Evolutionary conservation across 2,329 filamentous ascomycete genomes (phyloP).

Genomic region (Aschersonia sp.): DNA sequence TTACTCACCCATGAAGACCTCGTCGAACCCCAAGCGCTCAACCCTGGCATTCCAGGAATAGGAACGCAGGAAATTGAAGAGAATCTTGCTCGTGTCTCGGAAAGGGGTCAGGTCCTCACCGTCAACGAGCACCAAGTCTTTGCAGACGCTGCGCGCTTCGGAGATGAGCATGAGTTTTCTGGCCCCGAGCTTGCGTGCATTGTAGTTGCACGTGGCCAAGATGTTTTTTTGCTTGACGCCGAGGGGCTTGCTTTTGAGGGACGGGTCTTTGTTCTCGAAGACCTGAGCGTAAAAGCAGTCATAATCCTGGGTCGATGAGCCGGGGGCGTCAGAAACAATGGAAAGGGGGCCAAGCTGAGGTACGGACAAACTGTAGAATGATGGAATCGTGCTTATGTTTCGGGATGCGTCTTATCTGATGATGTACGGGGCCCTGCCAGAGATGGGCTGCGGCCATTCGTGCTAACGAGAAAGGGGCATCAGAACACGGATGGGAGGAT

Average conservation of each 20-base stretch:
- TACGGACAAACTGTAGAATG: slow-evolving; percentile 67
- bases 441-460: no score
- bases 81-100: slow-evolving; percentile 67
- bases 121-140: slow-evolving; percentile 71
- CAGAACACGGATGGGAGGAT: no score
- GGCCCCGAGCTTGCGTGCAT: slow-evolving; percentile 58
- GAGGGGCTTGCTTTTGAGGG: slow-evolving; percentile 56
- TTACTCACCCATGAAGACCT: slow-evolving; percentile 45
- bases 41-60: slow-evolving; percentile 67
- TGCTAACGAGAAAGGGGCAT: no score
- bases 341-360: slow-evolving; percentile 1
- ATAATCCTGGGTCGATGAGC: slow-evolving; percentile 40
- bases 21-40: slow-evolving; percentile 81
- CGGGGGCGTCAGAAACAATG: not conserved
- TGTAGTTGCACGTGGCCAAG: slow-evolving; percentile 87
- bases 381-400: slow-evolving; percentile 47
- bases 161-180: slow-evolving; percentile 74
- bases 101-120: slow-evolving; percentile 81
- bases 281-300: slow-evolving; percentile 94
- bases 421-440: not conserved
- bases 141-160: slow-evolving; percentile 67
- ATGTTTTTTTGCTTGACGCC: slow-evolving; percentile 91
- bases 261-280: slow-evolving; percentile 66
- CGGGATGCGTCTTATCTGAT: slow-evolving; percentile 12
- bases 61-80: slow-evolving; percentile 57